Evolutionary conservation across 305 asterid species (phyloP), one percentile per base, ranked within the genome.

Genomic region (Euphrasia arctica): DNA sequence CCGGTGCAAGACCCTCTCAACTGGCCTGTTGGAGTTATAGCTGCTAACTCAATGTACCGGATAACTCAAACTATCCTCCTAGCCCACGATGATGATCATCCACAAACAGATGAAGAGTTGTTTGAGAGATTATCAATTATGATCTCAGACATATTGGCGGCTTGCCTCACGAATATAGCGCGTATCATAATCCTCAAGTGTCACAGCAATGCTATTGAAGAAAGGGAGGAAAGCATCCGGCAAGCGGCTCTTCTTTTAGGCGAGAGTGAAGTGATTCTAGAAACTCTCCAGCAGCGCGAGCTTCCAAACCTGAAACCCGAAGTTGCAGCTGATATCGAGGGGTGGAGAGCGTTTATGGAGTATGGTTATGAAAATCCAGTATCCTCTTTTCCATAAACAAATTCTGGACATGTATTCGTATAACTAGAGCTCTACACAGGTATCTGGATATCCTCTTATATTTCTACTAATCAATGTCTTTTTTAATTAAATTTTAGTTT

Each of bases 181-280:
- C 65, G 25, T 4, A 70, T 66, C 9, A 60, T 74, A 13, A 12
- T 4, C 5, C 48, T 28, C 9, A 74, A 62, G 50, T 75, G 75
- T n/a, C 62, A 48, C 31, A 13, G 10, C 5, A 63, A 39, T 49
- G 25, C 66, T 6, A 70, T 70, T 13, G 42, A 70, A 28, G 32
- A 70, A 36, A 58, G 79, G 63, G 67, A 28, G 63, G 28, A 49
- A 13, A 70, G 72, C 15, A 22, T 70, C 25, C 22, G 60, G 9
- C 49, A 51, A n/a, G 70, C 75, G 9, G 73, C 75, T 25, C n/a
- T 70, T 45, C 59, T 70, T 0, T 25, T 74, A 3, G 75, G 72
- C 12, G 72, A 70, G 47, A 74, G 63, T 50, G 60, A 62, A 63
- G 66, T 56, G 9, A 67, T 75, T 56, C 63, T 75, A 27, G 27